Conservation (phyloP, 192 early-diverging fungal species). For the Rhizophagus sp. region DNA sequence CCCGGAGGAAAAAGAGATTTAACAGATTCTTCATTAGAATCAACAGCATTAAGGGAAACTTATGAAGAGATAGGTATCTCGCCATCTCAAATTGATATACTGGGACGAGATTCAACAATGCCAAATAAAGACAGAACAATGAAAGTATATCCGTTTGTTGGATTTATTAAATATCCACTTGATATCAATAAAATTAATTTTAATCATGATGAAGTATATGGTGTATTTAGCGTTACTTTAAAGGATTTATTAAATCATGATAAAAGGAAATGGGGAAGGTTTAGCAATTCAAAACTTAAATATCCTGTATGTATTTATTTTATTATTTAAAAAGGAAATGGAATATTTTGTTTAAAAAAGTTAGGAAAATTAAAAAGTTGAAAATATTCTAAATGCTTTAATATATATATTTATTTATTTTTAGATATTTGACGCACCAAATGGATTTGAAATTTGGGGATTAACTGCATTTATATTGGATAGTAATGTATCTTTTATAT, state of each 20-base stretch:
- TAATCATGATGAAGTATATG: constrained; percentile 68
- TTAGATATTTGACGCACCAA: constrained; percentile 4
- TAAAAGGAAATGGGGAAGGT: constrained; percentile 43
- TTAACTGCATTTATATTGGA: constrained; percentile 81
- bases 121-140: constrained; percentile 62
- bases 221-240: constrained; percentile 69
- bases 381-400: background rate
- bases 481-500: constrained; percentile 34
- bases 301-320: constrained; percentile 51
- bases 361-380: background rate
- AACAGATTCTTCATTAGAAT: constrained; percentile 52
- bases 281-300: constrained; percentile 50
- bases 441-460: constrained; percentile 63
- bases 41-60: constrained; percentile 80
- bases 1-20: constrained; percentile 75
- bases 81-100: constrained; percentile 46
- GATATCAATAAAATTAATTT: constrained; percentile 45
- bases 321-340: background rate
- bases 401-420: background rate
- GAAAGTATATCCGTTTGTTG: constrained; percentile 64
- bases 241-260: constrained; percentile 58
- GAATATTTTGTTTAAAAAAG: background rate
- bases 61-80: constrained; percentile 72
- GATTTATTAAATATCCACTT: constrained; percentile 48
- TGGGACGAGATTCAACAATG: constrained; percentile 62